These are phyloP conservation scores for Westerdykella aurantiaca DNA, from an alignment of 2,329 filamentous ascomycete species.

Conservation along the genomic window DNA sequence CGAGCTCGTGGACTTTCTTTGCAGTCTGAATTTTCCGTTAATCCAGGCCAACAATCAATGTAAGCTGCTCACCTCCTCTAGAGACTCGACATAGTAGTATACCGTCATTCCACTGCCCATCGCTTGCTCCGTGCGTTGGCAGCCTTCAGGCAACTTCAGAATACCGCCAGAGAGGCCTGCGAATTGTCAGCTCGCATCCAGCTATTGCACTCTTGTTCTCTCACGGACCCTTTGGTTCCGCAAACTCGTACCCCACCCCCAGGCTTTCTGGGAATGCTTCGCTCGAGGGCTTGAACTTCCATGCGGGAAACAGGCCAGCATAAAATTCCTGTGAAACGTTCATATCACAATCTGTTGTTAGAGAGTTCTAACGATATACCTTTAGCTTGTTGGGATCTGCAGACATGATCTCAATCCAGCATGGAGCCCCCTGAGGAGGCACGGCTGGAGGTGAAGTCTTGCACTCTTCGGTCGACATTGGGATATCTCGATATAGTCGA, in stretches of 20 bases:
- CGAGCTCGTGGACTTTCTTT: constrained; percentile 10
- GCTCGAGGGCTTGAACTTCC: constrained; percentile 8
- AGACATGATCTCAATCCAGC: constrained; percentile 19
- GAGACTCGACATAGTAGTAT: constrained; percentile 12
- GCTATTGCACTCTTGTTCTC: not conserved
- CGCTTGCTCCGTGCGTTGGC: constrained; percentile 8
- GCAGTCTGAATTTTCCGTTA: constrained; percentile 6
- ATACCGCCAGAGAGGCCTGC: constrained; percentile 16
- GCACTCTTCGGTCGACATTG: too few relatives aligned
- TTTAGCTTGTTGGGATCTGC: constrained; percentile 14
- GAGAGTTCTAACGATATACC: constrained; percentile 2
- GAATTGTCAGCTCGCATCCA: not conserved
- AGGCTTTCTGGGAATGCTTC: constrained; percentile 1
- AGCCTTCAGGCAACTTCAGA: constrained; percentile 11
- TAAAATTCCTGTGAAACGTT: constrained; percentile 13
- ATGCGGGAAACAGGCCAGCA: constrained; percentile 14
- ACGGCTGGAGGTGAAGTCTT: too few relatives aligned
- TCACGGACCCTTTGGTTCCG: constrained; percentile 9
- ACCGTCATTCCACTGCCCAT: constrained; percentile 14
- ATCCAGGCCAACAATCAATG: not conserved
- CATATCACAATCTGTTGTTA: not conserved
- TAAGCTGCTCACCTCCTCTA: constrained; percentile 13
- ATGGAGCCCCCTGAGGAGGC: constrained; percentile 7
- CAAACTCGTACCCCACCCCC: constrained; percentile 9
- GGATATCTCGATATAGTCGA: too few relatives aligned